These are phyloP conservation scores for Exophiala oligosperma DNA, from an alignment of 2,329 filamentous ascomycete species.

Conservation along the genomic window DNA sequence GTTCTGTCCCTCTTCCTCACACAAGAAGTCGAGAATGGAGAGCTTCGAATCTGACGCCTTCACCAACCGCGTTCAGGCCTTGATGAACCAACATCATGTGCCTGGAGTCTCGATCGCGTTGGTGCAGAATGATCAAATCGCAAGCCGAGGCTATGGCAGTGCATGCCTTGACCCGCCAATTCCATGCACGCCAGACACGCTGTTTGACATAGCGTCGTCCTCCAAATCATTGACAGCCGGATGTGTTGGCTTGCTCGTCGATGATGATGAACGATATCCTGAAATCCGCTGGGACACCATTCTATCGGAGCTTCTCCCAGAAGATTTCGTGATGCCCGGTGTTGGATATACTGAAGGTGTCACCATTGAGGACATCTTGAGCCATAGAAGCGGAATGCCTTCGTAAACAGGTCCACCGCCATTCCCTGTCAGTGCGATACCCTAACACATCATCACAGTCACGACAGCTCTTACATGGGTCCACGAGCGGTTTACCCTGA, in stretches of 20 bases:
- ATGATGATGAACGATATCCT: slow-evolving; percentile 33
- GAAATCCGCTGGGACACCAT: slow-evolving; percentile 49
- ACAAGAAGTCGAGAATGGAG: not conserved
- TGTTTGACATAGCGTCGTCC: slow-evolving; percentile 31
- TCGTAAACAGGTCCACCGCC: slow-evolving; percentile 38
- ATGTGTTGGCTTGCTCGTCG: slow-evolving; percentile 43
- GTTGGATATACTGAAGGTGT: slow-evolving; percentile 39
- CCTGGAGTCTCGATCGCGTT: slow-evolving; percentile 28
- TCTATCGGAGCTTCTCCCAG: slow-evolving; percentile 49
- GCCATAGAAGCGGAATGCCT: slow-evolving; percentile 55
- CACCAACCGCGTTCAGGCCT: not conserved
- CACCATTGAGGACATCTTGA: slow-evolving; percentile 56
- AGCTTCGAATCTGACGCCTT: not conserved
- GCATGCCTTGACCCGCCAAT: slow-evolving; percentile 18
- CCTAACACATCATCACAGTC: slow-evolving; percentile 25
- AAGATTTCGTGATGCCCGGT: slow-evolving; percentile 55
- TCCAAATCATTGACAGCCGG: slow-evolving; percentile 33
- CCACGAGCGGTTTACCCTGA: slow-evolving; percentile 34
- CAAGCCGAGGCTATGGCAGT: slow-evolving; percentile 26
- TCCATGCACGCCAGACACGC: slow-evolving; percentile 28
- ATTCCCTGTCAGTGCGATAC: slow-evolving; percentile 19
- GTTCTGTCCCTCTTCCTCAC: not conserved
- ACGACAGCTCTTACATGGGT: slow-evolving; percentile 36
- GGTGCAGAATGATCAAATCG: slow-evolving; percentile 17
- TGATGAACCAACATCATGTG: slow-evolving; percentile 18